Conservation (phyloP, 2,329 filamentous ascomycete genomes). For the Fusarium palustre region DNA sequence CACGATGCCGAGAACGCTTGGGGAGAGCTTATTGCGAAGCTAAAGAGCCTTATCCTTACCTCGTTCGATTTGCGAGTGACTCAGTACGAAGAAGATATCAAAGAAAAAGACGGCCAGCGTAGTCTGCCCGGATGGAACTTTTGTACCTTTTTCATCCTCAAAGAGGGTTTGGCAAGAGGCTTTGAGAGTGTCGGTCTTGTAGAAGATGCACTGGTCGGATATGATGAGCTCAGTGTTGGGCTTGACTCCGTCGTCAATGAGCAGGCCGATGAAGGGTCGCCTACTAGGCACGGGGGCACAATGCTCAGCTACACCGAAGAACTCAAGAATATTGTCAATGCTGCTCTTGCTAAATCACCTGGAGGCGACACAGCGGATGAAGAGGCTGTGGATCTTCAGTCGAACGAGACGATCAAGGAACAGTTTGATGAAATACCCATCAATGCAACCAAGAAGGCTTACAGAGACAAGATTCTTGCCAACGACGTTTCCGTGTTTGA, state of each 20-base stretch:
- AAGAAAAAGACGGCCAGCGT: constrained; percentile 90
- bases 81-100: constrained; percentile 97
- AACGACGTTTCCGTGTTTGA: constrained; percentile 98
- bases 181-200: constrained; percentile 97
- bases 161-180: constrained; percentile 91
- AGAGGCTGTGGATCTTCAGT: constrained; percentile 64
- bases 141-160: constrained; percentile 98
- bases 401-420: constrained; percentile 54
- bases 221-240: constrained; percentile 91
- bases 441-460: constrained; percentile 78
- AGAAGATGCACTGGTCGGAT: constrained; percentile 93
- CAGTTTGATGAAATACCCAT: constrained; percentile 69
- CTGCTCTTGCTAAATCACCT: constrained; percentile 58
- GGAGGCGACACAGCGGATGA: constrained; percentile 51
- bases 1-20: constrained; percentile 86
- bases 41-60: constrained; percentile 86
- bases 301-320: constrained; percentile 81
- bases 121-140: constrained; percentile 97
- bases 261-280: constrained; percentile 69
- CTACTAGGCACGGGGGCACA: constrained; percentile 75
- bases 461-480: constrained; percentile 89
- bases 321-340: constrained; percentile 70
- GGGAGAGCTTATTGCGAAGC: constrained; percentile 84
- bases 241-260: constrained; percentile 86
- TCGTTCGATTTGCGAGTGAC: constrained; percentile 92